Conservation (phyloP, 495 filamentous ascomycete genomes). For the Aspergillus sparsus region DNA sequence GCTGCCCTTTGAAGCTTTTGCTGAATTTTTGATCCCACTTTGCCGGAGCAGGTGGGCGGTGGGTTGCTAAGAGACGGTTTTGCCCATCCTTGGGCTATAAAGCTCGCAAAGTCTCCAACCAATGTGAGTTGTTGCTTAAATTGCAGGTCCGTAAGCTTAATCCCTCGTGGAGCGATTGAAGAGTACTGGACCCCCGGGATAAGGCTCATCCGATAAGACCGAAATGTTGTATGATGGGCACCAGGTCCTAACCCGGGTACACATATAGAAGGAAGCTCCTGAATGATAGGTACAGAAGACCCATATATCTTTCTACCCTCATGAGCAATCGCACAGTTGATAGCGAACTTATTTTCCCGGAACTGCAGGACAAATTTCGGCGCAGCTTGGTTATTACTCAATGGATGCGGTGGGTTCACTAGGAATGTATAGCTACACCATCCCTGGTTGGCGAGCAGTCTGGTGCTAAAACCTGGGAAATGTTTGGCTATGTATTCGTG, state of each 20-base stretch:
- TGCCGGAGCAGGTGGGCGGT: background rate
- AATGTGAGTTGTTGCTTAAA: background rate
- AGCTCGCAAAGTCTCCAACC: background rate
- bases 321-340: background rate
- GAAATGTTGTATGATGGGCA: background rate
- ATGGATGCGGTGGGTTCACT: background rate
- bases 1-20: background rate
- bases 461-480: background rate
- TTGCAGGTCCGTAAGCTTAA: background rate
- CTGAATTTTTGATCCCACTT: background rate
- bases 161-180: background rate
- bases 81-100: background rate
- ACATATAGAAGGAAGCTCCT: background rate
- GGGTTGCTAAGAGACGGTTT: background rate
- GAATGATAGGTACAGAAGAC: background rate
- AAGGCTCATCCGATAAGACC: slow-evolving; percentile 2
- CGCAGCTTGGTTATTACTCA: background rate
- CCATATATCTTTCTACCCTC: background rate
- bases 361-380: background rate
- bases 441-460: background rate
- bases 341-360: slow-evolving; percentile 1
- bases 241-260: background rate
- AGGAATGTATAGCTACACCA: slow-evolving; percentile 4
- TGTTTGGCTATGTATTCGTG: background rate
- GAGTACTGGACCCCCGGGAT: slow-evolving; percentile 1